Conservation (phyloP, 2,329 filamentous ascomycete species). For the Cordyceps militaris region DNA sequence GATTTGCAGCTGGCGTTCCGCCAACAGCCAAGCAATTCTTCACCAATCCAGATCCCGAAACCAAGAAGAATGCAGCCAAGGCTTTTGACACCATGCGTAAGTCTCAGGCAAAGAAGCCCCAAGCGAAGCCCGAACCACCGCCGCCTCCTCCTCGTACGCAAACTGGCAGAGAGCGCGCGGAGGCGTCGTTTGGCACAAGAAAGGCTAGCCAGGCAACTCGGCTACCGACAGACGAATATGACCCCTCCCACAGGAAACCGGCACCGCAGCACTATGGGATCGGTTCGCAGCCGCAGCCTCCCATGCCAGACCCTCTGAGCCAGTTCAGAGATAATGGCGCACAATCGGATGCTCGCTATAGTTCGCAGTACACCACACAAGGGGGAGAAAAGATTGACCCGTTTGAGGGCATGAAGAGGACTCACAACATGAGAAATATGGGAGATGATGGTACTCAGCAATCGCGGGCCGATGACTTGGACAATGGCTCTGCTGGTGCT, state of each 20-base stretch:
- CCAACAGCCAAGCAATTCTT: conserved; percentile 36
- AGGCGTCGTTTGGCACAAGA: conserved; percentile 48
- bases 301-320: conserved; percentile 40
- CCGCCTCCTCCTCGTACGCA: conserved; percentile 38
- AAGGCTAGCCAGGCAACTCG: conserved; percentile 43
- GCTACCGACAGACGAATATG: conserved; percentile 34
- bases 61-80: conserved; percentile 34
- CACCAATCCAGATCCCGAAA: conserved; percentile 26
- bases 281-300: conserved; percentile 18
- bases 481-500: conserved; percentile 1
- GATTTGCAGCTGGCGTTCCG: conserved; percentile 35
- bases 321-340: conserved; percentile 37
- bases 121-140: conserved; percentile 24
- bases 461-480: not conserved
- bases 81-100: conserved; percentile 40
- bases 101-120: conserved; percentile 23
- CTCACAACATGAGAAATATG: conserved; percentile 38
- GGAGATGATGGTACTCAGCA: not conserved
- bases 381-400: conserved; percentile 54
- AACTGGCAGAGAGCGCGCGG: conserved; percentile 44
- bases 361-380: conserved; percentile 49
- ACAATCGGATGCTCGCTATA: conserved; percentile 43
- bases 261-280: conserved; percentile 10
- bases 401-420: conserved; percentile 41
- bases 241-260: conserved; percentile 14